A percentile compares a stretch with the other conserved stretches of the same genome.
Evolutionary conservation across 2,329 filamentous ascomycete genomes (phyloP).

Genomic region (Talaromyces sp.): DNA sequence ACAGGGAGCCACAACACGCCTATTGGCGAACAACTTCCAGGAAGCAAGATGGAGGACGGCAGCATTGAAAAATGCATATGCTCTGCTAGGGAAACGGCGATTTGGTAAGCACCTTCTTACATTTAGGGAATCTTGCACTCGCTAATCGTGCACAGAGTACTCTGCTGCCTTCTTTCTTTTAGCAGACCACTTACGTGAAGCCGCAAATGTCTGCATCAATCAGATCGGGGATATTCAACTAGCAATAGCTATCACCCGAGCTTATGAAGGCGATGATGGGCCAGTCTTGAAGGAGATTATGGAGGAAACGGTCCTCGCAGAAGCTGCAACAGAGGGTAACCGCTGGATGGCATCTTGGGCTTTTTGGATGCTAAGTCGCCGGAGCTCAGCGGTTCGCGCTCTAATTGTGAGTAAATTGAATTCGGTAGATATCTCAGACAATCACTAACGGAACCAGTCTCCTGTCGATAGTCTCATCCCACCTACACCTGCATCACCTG

Average conservation of each 20-base stretch:
- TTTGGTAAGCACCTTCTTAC: constrained; percentile 60
- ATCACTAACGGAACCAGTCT: constrained; percentile 51
- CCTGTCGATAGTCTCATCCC: constrained; percentile 70
- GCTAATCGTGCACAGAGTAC: constrained; percentile 60
- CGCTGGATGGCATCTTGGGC: constrained; percentile 95
- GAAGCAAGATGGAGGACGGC: constrained; percentile 83
- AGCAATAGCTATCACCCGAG: constrained; percentile 79
- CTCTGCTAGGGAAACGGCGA: constrained; percentile 81
- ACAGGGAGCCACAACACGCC: constrained; percentile 71
- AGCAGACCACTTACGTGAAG: constrained; percentile 78
- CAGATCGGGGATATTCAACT: constrained; percentile 87
- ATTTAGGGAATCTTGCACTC: background rate
- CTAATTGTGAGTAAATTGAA: constrained; percentile 62
- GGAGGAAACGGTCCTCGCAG: constrained; percentile 71
- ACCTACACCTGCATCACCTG: constrained; percentile 50
- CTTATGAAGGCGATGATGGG: constrained; percentile 82
- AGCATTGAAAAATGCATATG: constrained; percentile 94
- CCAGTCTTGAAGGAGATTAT: constrained; percentile 70
- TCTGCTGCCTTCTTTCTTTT: constrained; percentile 94
- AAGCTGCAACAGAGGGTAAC: constrained; percentile 78
- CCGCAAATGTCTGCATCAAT: constrained; percentile 79
- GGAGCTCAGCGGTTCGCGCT: constrained; percentile 78
- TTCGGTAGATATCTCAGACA: constrained; percentile 3
- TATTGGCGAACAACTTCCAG: constrained; percentile 87
- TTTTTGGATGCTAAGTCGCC: constrained; percentile 82